Base-by-base conservation (phyloP, 257 asterid genomes). In the Rauvolfia tetraphylla region DNA sequence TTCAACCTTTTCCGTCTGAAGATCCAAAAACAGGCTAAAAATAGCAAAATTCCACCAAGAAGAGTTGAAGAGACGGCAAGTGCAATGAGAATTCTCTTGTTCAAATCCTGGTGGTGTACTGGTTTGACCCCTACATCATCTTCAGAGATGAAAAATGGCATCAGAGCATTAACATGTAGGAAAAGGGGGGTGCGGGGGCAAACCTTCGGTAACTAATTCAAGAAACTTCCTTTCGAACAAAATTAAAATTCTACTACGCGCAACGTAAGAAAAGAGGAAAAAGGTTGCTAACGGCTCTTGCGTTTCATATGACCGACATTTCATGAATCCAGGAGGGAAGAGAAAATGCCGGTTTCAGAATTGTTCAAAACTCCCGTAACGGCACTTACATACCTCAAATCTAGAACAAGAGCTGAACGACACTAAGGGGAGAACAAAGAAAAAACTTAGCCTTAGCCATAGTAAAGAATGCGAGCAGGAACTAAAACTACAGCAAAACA, bases 101-200 rank as follows among this genome's bases (percentile, higher is more conserved):
- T 92, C 59, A 90, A 81, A 72, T 86, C 95, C 83, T 94, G 96
- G 83, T 90, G 97, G 77, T 88, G 98, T 61, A 77, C 89, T 78
- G 84, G 86, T 72, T 79, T 84, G 58, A 86, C 85, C 57, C 80
- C 88, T 65, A 90, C 87, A 75, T 48, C 88, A 73, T 84, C 90
- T 86, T 66, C 14, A 38, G 66, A 56, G 36, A 38, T 8, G 20
- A 36, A 88, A 68, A 59, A 2, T 63, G 56, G 72, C 65, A 68
- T 73, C 31, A 34, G 38, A 76, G 11, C 78, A 78, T 38, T 46
- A 71, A 46, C 71, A 68, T 44, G 13, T 12, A 44, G 68, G 22
- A 38, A 34, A 57, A 56, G 49, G 5, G 48, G 25, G 5, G 0
- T 1, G 0, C n/a, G n/a, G 2, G 8, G 13, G 51, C 25, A 65